Base-by-base conservation (phyloP, 768 basidiomycete species). In the Psilocybe sp. region DNA sequence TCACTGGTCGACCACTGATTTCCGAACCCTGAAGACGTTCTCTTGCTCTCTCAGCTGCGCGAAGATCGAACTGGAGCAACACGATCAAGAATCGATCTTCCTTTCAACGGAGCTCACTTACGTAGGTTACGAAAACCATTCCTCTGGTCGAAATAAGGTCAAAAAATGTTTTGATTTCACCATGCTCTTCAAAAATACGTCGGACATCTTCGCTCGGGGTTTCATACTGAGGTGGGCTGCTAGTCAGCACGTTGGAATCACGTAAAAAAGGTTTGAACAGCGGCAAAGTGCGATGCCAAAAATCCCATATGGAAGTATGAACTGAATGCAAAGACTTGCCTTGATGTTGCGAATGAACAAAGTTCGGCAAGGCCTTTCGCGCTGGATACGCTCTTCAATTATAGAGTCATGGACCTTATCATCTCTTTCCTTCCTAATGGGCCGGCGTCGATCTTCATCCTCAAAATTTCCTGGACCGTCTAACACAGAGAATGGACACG, bases 101-200 rank as follows among this genome's bases (percentile, higher is more conserved):
- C 37, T 32, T 40, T 14, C 34, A 44, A 15, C 46, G 31, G 13
- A 50, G 40, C 34, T 40, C 43, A 82, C 96, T 81, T 72, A 98
- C 97, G 66, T 92, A 99, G 42, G 96, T 99, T 40, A 98, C 89
- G 67, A 99, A 99, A 12, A 98, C 89, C 91, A 99, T 97, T n/a
- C 97, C 97, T 52, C 97, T 80, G 10, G 89, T 95, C 43, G 84
- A 80, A 54, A 98, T 90, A 15, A 98, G 75, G 69, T 99, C 97
- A 68, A 98, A 98, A 67, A 95, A 98, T 1, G 91, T 94, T 71
- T 93, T 94, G 73, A 98, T 92, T 61, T 93, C 92, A 55, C 97
- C 97, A 62, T 92, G 90, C 51, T 89, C 87, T 71, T 92, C 92
- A 69, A 98, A 99, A 46, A 82, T 81, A 39, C 75, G 78, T 53